Evolutionary conservation across 306 rosid genomes (phyloP).

Genomic region (Dalbergia cultrata): DNA sequence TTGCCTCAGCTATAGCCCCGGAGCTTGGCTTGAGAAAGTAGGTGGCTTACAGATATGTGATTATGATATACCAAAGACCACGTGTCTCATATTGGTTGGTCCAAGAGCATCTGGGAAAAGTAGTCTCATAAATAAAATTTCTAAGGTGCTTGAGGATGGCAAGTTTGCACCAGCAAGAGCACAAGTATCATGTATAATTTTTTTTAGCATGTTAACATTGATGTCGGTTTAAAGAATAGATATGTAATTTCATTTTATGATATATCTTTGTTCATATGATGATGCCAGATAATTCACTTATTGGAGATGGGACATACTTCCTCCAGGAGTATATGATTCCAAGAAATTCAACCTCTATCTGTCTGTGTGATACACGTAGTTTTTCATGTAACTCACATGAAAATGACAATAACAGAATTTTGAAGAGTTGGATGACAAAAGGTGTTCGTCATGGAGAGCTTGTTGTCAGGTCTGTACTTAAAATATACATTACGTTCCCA

Average conservation of each 20-base stretch:
- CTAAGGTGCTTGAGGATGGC: slow-evolving; percentile 74
- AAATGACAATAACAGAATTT: slow-evolving; percentile 54
- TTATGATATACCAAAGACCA: slow-evolving; percentile 80
- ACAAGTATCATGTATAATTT: slow-evolving; percentile 81
- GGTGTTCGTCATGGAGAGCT: slow-evolving; percentile 82
- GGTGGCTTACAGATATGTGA: slow-evolving; percentile 60
- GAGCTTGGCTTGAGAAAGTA: slow-evolving; percentile 70
- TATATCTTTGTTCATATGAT: slow-evolving; percentile 41
- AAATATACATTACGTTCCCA: slow-evolving; percentile 28
- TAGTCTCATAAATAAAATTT: slow-evolving; percentile 86
- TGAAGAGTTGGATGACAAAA: slow-evolving; percentile 77
- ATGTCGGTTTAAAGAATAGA: slow-evolving; percentile 27
- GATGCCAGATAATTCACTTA: slow-evolving; percentile 68
- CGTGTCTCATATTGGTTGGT: slow-evolving; percentile 78
- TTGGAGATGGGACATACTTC: slow-evolving; percentile 83
- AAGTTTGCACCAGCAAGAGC: slow-evolving; percentile 74
- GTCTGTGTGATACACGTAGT: slow-evolving; percentile 88
- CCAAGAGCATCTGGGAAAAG: slow-evolving; percentile 90
- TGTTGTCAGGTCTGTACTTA: slow-evolving; percentile 69
- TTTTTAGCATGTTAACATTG: slow-evolving; percentile 4
- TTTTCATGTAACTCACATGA: slow-evolving; percentile 60
- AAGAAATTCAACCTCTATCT: slow-evolving; percentile 65
- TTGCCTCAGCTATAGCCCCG: slow-evolving; percentile 78
- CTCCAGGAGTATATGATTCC: slow-evolving; percentile 89
- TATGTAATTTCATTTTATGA: slow-evolving; percentile 21